Evolutionary conservation across 1,284 basidiomycete species (phyloP).

Genomic region (Ganoderma boninense): DNA sequence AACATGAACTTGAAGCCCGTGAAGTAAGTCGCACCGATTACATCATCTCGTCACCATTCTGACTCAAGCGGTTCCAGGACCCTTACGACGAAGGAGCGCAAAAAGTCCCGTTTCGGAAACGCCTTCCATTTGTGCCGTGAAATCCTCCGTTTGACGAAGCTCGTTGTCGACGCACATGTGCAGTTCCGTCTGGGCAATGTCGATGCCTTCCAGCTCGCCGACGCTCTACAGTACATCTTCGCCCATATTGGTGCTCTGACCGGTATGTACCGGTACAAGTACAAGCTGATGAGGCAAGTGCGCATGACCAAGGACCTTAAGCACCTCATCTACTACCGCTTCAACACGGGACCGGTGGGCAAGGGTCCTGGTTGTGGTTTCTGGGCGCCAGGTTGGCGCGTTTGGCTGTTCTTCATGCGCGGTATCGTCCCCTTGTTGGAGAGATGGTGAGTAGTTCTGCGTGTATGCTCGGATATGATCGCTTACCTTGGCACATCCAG

Average conservation of each 20-base stretch:
- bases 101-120: slow-evolving; percentile 99
- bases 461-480: background rate
- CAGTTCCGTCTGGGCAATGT: slow-evolving; percentile 99
- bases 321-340: slow-evolving; percentile 97
- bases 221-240: slow-evolving; percentile 98
- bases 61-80: slow-evolving; percentile 63
- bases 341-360: slow-evolving; percentile 99
- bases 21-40: slow-evolving; percentile 60
- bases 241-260: slow-evolving; percentile 97
- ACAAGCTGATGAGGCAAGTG: slow-evolving; percentile 99
- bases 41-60: background rate
- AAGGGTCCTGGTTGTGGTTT: slow-evolving; percentile 99
- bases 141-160: slow-evolving; percentile 96
- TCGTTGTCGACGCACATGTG: slow-evolving; percentile 98
- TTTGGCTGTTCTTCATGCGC: slow-evolving; percentile 99
- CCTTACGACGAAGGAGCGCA: slow-evolving; percentile 98
- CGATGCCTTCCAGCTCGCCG: slow-evolving; percentile 99
- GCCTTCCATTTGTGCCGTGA: slow-evolving; percentile 99
- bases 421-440: slow-evolving; percentile 98
- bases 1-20: slow-evolving; percentile 98
- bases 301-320: slow-evolving; percentile 99
- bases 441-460: slow-evolving; percentile 70
- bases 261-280: slow-evolving; percentile 99
- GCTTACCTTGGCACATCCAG: slow-evolving; percentile 39
- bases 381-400: slow-evolving; percentile 99